Evolutionary conservation across 345 rosid species (phyloP), one percentile per base, ranked within the genome.

Genomic region (Eucalyptus decipiens): DNA sequence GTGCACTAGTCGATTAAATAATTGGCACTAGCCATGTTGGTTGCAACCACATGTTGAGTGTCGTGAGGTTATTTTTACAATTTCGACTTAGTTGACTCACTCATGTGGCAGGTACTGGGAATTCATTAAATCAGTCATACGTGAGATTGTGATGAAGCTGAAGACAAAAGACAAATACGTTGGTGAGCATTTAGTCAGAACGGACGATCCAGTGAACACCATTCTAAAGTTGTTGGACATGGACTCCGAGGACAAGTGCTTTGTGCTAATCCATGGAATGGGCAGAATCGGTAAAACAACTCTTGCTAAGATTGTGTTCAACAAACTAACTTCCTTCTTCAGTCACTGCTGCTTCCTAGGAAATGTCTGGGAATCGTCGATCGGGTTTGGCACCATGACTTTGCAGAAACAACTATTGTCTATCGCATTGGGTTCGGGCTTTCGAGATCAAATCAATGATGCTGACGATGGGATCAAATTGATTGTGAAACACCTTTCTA

Each of bases 371-470:
- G 28, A 56, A 56, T 56, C 11, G 5, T 56, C 62, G 6, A 24
- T 0, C 12, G 0, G 28, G 1, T 56, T 23, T 56, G 12, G 28
- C 12, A 24, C 23, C 24, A 24, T 56, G 1, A 23, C 1, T 23
- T 56, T 56, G 11, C 62, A 23, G 0, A 56, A 23, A 56, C 62
- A 56, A 56, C 1, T 56, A 56, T 9, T 56, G 10, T 23, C 12
- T 23, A 0, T 0, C 5, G 23, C 24, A 24, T 56, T 23, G 24
- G 62, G 28, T 23, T 56, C 0, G 0, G 28, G 12, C 24, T 23
- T 4, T 23, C 12, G 1, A 9, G 28, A 56, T 23, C 12, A 10
- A 56, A 23, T 56, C 62, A 9, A 56, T 1, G 28, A 56, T 24
- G 24, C 23, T 2, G 62, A 56, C 5, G 28, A 56, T 56, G 62